These are phyloP conservation scores for Cardiospermum halicacabum DNA, from an alignment of 345 rosid genomes.

Conservation along the genomic window DNA sequence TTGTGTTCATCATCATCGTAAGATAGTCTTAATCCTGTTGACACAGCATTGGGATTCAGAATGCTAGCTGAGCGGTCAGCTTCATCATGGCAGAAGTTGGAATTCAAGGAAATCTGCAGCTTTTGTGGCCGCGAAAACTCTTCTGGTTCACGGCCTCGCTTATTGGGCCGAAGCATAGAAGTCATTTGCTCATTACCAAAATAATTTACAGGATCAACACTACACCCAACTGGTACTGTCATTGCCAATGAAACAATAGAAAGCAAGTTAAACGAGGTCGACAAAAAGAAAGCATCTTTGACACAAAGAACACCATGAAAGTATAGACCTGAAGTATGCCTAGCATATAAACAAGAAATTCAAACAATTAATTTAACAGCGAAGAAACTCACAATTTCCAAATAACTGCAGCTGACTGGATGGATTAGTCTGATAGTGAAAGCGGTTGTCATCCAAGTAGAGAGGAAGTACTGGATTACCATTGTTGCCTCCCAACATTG, in stretches of 20 bases:
- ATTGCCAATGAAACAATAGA: conserved; percentile 10
- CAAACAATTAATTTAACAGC: background rate
- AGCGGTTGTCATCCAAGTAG: conserved; percentile 44
- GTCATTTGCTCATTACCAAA: conserved; percentile 51
- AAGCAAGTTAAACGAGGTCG: background rate
- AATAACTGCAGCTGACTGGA: conserved; percentile 72
- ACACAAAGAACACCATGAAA: too few species aligned
- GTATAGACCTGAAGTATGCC: too few species aligned
- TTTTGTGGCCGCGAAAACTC: conserved; percentile 56
- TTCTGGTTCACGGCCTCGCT: conserved; percentile 53
- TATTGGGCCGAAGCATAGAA: conserved; percentile 46
- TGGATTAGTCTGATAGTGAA: conserved; percentile 55
- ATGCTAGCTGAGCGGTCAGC: conserved; percentile 43
- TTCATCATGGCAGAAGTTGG: conserved; percentile 49
- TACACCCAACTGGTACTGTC: conserved; percentile 56
- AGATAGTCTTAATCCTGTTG: conserved; percentile 82
- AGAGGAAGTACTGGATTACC: conserved; percentile 47
- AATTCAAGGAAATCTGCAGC: conserved; percentile 60
- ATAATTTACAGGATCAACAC: conserved; percentile 59
- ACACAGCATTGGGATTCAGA: conserved; percentile 54
- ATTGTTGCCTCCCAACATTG: conserved; percentile 72
- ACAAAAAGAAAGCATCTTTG: background rate
- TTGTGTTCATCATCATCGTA: conserved; percentile 75
- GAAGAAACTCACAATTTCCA: conserved; percentile 48
- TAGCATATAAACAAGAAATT: conserved; percentile 1